Conservation (phyloP, 768 basidiomycete species). For the Clitopilus passeckerianus region DNA sequence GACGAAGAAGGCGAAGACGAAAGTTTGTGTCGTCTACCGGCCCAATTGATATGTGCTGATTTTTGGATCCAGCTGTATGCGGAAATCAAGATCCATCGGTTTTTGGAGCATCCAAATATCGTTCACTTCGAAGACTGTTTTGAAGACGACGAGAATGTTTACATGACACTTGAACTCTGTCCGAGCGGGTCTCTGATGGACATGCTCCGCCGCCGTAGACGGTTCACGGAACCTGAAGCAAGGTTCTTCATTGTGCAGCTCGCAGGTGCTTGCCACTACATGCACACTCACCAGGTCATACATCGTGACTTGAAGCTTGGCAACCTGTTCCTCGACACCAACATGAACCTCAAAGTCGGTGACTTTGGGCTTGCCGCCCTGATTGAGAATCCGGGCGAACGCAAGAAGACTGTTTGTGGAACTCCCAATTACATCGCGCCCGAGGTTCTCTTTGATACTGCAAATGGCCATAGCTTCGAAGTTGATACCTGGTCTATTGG, state of each 20-base stretch:
- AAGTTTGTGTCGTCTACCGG: constrained; percentile 44
- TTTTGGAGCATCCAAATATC: constrained; percentile 88
- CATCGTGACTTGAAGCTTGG: constrained; percentile 97
- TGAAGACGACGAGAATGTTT: constrained; percentile 93
- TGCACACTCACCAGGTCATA: constrained; percentile 96
- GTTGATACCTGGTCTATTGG: constrained; percentile 98
- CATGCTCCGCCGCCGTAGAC: constrained; percentile 79
- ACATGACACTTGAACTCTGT: constrained; percentile 95
- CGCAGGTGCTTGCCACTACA: constrained; percentile 94
- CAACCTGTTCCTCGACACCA: constrained; percentile 85
- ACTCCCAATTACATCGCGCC: constrained; percentile 99
- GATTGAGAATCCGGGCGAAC: constrained; percentile 92
- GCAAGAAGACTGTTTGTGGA: constrained; percentile 99
- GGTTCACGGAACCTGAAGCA: constrained; percentile 89
- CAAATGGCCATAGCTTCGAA: constrained; percentile 96
- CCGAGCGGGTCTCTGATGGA: constrained; percentile 88
- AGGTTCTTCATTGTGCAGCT: constrained; percentile 93
- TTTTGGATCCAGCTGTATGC: constrained; percentile 71
- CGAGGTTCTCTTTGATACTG: constrained; percentile 93
- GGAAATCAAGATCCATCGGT: constrained; percentile 96
- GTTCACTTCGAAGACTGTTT: constrained; percentile 92
- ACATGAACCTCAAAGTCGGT: constrained; percentile 96
- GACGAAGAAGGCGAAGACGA: constrained; percentile 96
- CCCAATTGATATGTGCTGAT: not conserved
- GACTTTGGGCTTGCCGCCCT: constrained; percentile 97